phyloP scores from a whole-genome alignment of 2,329 filamentous ascomycete species.

The Fusarium subglutinans region DNA sequence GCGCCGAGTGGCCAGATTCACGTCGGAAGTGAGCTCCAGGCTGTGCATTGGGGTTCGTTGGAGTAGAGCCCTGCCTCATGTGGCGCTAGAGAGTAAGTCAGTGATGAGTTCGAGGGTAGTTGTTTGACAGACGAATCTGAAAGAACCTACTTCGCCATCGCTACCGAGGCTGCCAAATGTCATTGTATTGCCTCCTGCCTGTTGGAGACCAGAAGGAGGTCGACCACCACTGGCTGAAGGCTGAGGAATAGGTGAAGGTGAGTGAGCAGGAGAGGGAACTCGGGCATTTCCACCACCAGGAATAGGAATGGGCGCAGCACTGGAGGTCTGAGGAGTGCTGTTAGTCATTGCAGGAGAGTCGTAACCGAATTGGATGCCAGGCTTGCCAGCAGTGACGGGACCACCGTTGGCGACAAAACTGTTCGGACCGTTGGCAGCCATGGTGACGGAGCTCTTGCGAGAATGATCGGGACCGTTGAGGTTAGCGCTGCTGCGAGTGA shows the following conservation, averaged over 20 bases:
- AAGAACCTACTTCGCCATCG: conserved; percentile 75
- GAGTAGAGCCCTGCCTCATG: conserved; percentile 72
- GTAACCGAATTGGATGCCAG: conserved; percentile 84
- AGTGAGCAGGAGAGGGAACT: conserved; percentile 84
- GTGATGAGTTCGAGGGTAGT: background rate
- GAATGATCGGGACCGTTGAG: conserved; percentile 82
- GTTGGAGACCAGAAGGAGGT: conserved; percentile 79
- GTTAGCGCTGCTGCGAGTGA: conserved; percentile 69
- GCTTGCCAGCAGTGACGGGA: conserved; percentile 64
- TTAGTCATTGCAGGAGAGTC: conserved; percentile 74
- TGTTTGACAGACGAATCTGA: conserved; percentile 10
- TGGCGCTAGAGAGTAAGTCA: conserved; percentile 63
- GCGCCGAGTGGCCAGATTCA: conserved; percentile 85
- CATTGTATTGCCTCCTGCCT: conserved; percentile 69
- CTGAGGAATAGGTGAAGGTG: conserved; percentile 92
- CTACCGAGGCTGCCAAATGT: conserved; percentile 86
- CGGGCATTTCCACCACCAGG: conserved; percentile 71
- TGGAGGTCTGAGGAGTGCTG: conserved; percentile 69
- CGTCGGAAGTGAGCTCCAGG: conserved; percentile 80
- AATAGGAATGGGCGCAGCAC: conserved; percentile 69
- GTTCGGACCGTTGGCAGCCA: conserved; percentile 82
- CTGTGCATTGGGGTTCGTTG: conserved; percentile 70
- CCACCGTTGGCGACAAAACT: conserved; percentile 82
- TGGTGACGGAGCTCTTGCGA: conserved; percentile 90
- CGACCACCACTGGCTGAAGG: conserved; percentile 85